Conservation (phyloP, 139 green algal genomes). For the Chlamydomonas sp. region DNA sequence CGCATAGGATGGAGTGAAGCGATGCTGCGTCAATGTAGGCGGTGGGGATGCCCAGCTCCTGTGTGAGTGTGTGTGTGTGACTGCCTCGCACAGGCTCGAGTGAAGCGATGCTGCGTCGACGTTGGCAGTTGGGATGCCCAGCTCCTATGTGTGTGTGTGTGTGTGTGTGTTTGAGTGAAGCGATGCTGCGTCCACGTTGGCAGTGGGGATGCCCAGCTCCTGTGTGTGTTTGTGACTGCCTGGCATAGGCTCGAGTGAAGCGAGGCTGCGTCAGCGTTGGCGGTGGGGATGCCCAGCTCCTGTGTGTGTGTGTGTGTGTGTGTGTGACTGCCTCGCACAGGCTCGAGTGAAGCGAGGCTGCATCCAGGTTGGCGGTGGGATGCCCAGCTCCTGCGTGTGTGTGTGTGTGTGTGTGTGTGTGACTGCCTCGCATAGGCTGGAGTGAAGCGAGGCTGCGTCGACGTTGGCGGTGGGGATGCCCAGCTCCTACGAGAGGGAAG, state of each 20-base stretch:
- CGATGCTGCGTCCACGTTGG: conserved; percentile 64
- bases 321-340: no score
- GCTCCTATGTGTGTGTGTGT: conserved; percentile 39
- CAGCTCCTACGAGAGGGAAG: conserved; percentile 55
- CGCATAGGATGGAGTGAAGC: no score
- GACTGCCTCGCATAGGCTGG: conserved; percentile 53
- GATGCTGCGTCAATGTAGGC: neutral
- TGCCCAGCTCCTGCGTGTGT: conserved; percentile 2
- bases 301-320: no score
- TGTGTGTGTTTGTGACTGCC: conserved; percentile 78
- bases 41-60: neutral
- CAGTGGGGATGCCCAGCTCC: conserved; percentile 81
- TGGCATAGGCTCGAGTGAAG: conserved; percentile 51
- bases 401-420: conserved; percentile 36
- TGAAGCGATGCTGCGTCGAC: conserved; percentile 52
- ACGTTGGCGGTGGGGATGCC: conserved; percentile 90
- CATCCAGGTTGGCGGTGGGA: neutral
- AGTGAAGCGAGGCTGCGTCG: conserved; percentile 42
- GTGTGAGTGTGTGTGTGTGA: conserved; percentile 34
- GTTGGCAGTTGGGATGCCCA: conserved; percentile 90
- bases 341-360: neutral
- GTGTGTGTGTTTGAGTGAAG: no score
- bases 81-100: conserved; percentile 47
- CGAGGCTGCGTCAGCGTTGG: conserved; percentile 66
- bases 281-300: conserved; percentile 87